Percentiles rank a stretch among this genome's conserved stretches.
Conservation (phyloP, 2,329 filamentous ascomycete genomes). For the Pseudogymnoascus sp. region DNA sequence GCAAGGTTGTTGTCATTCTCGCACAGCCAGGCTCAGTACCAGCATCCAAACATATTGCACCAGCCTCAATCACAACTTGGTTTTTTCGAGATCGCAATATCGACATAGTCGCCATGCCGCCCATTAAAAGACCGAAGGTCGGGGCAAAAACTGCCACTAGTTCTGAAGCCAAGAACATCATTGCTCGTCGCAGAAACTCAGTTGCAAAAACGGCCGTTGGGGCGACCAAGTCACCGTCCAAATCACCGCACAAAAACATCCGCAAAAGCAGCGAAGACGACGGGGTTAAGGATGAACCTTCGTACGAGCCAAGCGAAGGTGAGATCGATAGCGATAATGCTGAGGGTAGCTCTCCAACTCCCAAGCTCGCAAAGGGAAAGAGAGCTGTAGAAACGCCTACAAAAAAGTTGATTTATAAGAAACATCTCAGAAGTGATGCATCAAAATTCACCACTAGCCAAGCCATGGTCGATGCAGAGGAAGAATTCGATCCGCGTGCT, state of each 20-base stretch:
- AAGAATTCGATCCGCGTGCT: conserved; percentile 12
- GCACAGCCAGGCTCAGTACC: background rate
- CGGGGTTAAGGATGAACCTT: background rate
- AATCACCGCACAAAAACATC: background rate
- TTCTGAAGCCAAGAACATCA: background rate
- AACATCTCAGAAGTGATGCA: conserved; percentile 2
- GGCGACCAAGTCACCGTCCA: no score
- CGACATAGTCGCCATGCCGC: background rate
- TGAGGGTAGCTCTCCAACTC: background rate
- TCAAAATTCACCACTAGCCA: conserved; percentile 10
- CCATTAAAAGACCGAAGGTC: background rate
- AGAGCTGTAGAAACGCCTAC: background rate
- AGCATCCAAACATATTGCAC: background rate
- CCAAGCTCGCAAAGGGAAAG: background rate
- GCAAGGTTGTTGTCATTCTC: background rate
- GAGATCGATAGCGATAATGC: background rate
- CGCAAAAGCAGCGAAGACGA: background rate
- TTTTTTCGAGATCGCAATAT: background rate
- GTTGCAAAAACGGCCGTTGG: background rate
- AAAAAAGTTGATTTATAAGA: conserved; percentile 11
- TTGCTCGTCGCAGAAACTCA: background rate
- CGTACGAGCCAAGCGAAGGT: background rate
- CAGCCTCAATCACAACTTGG: background rate
- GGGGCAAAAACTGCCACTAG: background rate
- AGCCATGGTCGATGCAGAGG: conserved; percentile 16